Base-by-base conservation (phyloP, 306 rosid genomes). In the Cajanus cajan region DNA sequence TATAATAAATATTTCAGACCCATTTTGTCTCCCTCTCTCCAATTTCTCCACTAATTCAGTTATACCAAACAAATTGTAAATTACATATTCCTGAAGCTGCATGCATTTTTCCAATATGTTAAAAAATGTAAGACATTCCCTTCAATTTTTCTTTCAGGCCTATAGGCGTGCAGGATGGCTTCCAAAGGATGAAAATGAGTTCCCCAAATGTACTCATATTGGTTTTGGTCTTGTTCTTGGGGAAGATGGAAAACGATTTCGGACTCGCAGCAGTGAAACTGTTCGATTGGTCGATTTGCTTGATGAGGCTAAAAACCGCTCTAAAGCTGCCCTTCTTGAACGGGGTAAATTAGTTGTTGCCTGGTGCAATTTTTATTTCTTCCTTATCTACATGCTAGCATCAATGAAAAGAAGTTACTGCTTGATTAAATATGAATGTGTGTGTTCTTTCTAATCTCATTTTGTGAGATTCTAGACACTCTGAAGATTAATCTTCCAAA, bases 221-320 rank as follows among this genome's bases (percentile, higher is more conserved):
- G 97, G 93, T 66, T 92, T 92, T 81, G 98, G 98, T 87, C 96
- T 94, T 79, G 98, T 92, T 88, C 91, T 86, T 62, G 97, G 98
- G 50, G 97, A 92, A 45, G 98, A 94, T 80, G 95, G 96, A 50
- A 94, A 90, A 77, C 90, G 95, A 44, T 94, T 94, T 68, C 89
- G 97, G 5, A 94, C 92, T 71, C 89, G 97, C n/a, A 86, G 86
- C 84, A 85, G 87, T 19, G 97, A 94, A 65, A 91, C 88, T 36
- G 89, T 93, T 82, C 80, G 94, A 45, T 82, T 93, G 80, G 91
- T 89, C 71, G 94, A 92, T 82, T 87, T 94, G 79, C 98, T 94
- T 52, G 97, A 94, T 72, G 98, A 94, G 85, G 98, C 98, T 75
- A 94, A 94, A 94, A 86, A 5, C 73, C 97, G 95, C 68, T 86